Evolutionary conservation across 2,329 filamentous ascomycete genomes (phyloP).

Genomic region (Lizonia empirigonia): DNA sequence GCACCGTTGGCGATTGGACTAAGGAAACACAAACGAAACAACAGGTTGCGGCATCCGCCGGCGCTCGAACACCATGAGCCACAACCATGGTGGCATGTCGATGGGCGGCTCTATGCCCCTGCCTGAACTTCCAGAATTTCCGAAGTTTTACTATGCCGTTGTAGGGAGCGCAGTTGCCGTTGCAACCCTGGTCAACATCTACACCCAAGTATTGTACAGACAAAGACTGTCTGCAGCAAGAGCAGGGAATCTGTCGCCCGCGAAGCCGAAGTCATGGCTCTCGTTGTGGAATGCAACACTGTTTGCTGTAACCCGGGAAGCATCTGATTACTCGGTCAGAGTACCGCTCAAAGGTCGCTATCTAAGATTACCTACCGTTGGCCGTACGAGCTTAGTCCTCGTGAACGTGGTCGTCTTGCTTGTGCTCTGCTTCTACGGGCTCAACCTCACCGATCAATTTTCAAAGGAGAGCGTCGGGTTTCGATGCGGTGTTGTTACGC

Average conservation of each 20-base stretch:
- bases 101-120: slow-evolving; percentile 48
- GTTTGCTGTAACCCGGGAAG: slow-evolving; percentile 61
- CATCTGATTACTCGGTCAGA: slow-evolving; percentile 54
- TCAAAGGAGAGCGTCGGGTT: slow-evolving; percentile 63
- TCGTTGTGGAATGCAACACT: slow-evolving; percentile 57
- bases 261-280: slow-evolving; percentile 60
- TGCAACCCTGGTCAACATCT: slow-evolving; percentile 53
- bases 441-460: slow-evolving; percentile 57
- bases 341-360: slow-evolving; percentile 43
- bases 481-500: slow-evolving; percentile 59
- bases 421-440: slow-evolving; percentile 61
- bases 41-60: slow-evolving; percentile 2
- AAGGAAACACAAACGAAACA: slow-evolving; percentile 16
- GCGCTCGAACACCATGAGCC: slow-evolving; percentile 30
- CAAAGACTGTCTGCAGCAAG: slow-evolving; percentile 58
- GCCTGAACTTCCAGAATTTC: slow-evolving; percentile 55
- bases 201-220: slow-evolving; percentile 55
- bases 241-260: slow-evolving; percentile 51
- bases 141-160: slow-evolving; percentile 60
- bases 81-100: slow-evolving; percentile 20
- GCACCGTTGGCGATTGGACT: slow-evolving; percentile 6
- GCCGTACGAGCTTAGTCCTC: slow-evolving; percentile 48
- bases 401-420: slow-evolving; percentile 59
- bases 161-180: slow-evolving; percentile 54
- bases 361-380: slow-evolving; percentile 50